phyloP scores from a whole-genome alignment of 768 basidiomycete genomes.

The Erythrobasidium yunnanense region DNA sequence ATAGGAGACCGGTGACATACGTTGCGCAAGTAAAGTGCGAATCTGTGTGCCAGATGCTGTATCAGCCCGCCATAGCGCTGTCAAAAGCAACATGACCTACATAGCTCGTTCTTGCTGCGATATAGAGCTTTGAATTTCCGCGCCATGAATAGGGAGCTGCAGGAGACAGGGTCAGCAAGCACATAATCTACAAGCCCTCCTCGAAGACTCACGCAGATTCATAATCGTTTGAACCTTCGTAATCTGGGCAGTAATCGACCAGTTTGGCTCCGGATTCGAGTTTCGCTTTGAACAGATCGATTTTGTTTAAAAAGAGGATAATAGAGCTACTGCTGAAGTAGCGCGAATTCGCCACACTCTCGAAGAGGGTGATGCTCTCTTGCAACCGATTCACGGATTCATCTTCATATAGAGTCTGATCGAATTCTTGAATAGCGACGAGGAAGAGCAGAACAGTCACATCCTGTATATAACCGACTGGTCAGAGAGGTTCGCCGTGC shows the following conservation, averaged over 20 bases:
- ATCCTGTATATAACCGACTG: background rate
- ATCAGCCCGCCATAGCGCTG: background rate
- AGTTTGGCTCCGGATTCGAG: background rate
- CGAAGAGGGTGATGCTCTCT: conserved; percentile 16
- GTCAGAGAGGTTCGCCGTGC: background rate
- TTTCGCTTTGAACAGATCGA: conserved; percentile 13
- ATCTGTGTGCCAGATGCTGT: background rate
- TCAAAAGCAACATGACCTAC: background rate
- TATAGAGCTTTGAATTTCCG: conserved; percentile 9
- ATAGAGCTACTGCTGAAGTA: conserved; percentile 14
- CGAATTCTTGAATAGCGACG: conserved; percentile 20
- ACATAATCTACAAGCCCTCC: background rate
- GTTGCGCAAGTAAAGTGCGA: conserved; percentile 22
- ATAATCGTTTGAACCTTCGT: conserved; percentile 7
- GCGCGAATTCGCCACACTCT: conserved; percentile 19
- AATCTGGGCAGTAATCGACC: conserved; percentile 16
- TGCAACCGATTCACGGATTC: conserved; percentile 19
- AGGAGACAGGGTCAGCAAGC: background rate
- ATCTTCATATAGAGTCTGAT: conserved; percentile 23
- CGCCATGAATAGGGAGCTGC: conserved; percentile 11
- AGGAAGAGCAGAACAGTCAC: conserved; percentile 28
- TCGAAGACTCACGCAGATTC: conserved; percentile 6
- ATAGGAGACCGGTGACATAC: background rate
- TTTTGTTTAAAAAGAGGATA: conserved; percentile 26
- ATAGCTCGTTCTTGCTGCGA: background rate